These are phyloP conservation scores for Termitomyces eurrhizus DNA, from an alignment of 768 basidiomycete species.

Conservation along the genomic window DNA sequence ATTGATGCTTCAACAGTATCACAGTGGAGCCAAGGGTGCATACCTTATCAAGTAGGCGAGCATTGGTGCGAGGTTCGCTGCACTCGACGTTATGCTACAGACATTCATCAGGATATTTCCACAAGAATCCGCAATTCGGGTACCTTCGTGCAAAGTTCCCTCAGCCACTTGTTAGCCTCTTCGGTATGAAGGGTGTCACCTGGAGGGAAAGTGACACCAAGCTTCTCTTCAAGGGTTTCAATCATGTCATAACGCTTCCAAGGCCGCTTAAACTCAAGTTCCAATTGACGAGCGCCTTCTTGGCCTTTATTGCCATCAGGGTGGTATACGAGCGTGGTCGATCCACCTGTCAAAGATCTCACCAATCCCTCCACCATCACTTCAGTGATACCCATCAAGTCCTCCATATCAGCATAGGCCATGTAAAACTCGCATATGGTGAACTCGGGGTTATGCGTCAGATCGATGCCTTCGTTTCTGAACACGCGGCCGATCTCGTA, in stretches of 20 bases:
- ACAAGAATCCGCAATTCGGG: neutral
- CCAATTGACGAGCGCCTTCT: conserved; percentile 54
- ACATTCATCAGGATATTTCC: neutral
- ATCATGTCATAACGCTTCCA: conserved; percentile 99
- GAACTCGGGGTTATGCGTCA: conserved; percentile 99
- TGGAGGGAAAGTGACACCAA: conserved; percentile 87
- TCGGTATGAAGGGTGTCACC: conserved; percentile 86
- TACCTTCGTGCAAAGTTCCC: conserved; percentile 83
- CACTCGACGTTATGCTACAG: conserved; percentile 92
- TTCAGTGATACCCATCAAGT: conserved; percentile 97
- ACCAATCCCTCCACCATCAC: conserved; percentile 87
- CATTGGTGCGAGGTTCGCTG: conserved; percentile 91
- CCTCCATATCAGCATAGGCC: conserved; percentile 99
- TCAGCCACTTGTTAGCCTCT: conserved; percentile 85
- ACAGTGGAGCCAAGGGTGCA: neutral
- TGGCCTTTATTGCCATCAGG: conserved; percentile 90
- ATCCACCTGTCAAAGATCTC: conserved; percentile 76
- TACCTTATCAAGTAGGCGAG: conserved; percentile 93
- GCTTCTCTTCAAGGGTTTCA: conserved; percentile 90
- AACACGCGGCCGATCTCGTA: conserved; percentile 99
- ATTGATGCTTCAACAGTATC: neutral
- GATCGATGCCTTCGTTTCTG: conserved; percentile 97
- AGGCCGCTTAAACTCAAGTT: conserved; percentile 85
- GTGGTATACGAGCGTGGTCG: conserved; percentile 79
- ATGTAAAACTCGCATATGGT: conserved; percentile 99